Evolutionary conservation across 2,329 filamentous ascomycete genomes (phyloP), one percentile per base, ranked within the genome.

Genomic region (Aspergillus sp.): DNA sequence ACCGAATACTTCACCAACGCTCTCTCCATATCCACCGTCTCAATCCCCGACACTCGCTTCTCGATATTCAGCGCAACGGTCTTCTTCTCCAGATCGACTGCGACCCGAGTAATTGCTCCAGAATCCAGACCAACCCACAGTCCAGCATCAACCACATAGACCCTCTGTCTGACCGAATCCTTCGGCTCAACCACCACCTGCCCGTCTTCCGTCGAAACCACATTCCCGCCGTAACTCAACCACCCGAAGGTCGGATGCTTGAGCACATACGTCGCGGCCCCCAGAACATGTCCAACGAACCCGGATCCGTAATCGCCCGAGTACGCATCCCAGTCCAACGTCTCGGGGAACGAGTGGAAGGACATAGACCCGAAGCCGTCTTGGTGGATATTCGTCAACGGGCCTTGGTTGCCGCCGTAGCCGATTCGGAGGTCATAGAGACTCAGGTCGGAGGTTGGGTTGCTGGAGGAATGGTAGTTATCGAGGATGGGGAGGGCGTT

Each of bases 271-370:
- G 12, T 42, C 16, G 36, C 36, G 6, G 36, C 36, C 0, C 80
- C 82, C 0, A 85, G 71, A 0, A 78, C 77, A 49, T 84, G 70
- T 0, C 84, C 85, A 0, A 86, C 58, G 59, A 86, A 84, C 2
- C 79, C 81, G 0, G 78, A 80, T 0, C 85, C 85, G 57, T 86
- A 86, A 67, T 87, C 85, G 1, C 84, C 84, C 9, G 78, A 82
- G 61, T 83, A 84, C 0, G 77, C 79, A 7, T 42, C 36, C 36
- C 36, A 42, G 36, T 42, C 36, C 16, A 87, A 72, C 0, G 82
- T 81, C 39, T 85, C 80, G 0, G 85, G 84, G 66, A 76, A 86
- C 0, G 82, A 83, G 68, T 87, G 84, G 67, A 87, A 86, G 0
- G 82, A 82, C 1, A 82, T 81, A 10, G 81, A 77, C 0, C 80